phyloP scores from a whole-genome alignment of 768 basidiomycete species.

The Naganishia friedmannii region DNA sequence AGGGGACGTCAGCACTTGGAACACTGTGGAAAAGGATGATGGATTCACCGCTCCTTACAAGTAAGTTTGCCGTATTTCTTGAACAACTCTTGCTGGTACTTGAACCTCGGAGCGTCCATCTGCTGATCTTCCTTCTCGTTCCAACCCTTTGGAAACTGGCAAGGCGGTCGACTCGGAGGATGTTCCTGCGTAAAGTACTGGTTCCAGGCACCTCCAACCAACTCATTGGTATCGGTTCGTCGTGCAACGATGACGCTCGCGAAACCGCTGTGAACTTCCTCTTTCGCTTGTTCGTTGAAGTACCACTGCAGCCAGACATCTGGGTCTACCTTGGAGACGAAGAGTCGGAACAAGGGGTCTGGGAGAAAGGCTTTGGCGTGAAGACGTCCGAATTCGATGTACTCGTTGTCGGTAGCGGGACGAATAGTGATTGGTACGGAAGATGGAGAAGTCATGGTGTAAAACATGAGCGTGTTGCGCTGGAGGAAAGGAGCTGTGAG shows the following conservation, averaged over 20 bases:
- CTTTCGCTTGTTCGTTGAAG: not conserved
- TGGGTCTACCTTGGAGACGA: not conserved
- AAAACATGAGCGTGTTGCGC: not conserved
- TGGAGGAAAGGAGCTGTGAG: too few relatives aligned
- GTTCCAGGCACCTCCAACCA: not conserved
- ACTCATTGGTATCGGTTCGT: not conserved
- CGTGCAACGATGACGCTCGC: not conserved
- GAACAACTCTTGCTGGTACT: not conserved
- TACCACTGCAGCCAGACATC: not conserved
- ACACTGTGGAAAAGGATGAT: not conserved
- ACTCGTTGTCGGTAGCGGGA: not conserved
- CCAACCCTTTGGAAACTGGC: not conserved
- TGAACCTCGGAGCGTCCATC: not conserved
- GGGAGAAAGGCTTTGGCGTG: not conserved
- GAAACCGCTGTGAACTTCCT: not conserved
- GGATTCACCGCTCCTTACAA: not conserved
- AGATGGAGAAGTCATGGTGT: not conserved
- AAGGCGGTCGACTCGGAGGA: not conserved
- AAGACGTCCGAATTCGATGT: not conserved
- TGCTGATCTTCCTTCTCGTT: not conserved
- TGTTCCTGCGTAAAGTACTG: not conserved
- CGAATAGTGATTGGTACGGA: conserved; percentile 4
- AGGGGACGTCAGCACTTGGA: too few relatives aligned
- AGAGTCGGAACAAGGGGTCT: not conserved
- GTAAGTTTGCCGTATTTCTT: not conserved